phyloP scores from a whole-genome alignment of 1,284 basidiomycete species.

The Puccinia polysora region DNA sequence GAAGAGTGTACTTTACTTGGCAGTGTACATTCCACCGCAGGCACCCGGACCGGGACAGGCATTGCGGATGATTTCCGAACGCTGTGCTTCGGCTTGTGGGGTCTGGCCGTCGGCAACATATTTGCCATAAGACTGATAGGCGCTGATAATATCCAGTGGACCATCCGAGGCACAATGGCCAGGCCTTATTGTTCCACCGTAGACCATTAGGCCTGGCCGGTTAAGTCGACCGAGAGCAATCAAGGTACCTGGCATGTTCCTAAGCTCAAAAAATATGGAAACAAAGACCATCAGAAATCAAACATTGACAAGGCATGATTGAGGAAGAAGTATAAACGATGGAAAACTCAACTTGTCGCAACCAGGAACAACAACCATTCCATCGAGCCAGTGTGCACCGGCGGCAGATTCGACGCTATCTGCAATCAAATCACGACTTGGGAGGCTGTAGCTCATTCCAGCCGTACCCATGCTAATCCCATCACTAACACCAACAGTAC shows the following conservation, averaged over 20 bases:
- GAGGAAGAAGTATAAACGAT: not conserved
- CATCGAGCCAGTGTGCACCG: conserved; percentile 97
- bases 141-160: conserved; percentile 81
- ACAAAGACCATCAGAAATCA: not conserved
- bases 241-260: conserved; percentile 89
- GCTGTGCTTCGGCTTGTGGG: conserved; percentile 64
- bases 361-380: conserved; percentile 90
- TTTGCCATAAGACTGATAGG: conserved; percentile 91
- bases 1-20: conserved; percentile 58
- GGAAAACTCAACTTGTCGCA: conserved; percentile 68
- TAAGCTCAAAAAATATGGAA: not conserved
- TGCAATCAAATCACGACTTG: conserved; percentile 81
- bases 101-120: conserved; percentile 85
- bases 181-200: conserved; percentile 86
- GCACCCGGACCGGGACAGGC: conserved; percentile 92
- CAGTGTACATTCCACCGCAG: conserved; percentile 76
- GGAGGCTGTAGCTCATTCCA: conserved; percentile 82
- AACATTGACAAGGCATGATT: too few relatives aligned
- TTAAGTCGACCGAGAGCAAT: conserved; percentile 90
- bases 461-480: conserved; percentile 94
- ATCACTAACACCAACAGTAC: conserved; percentile 92
- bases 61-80: conserved; percentile 73
- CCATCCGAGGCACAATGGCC: conserved; percentile 72
- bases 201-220: conserved; percentile 91
- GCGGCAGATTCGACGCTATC: conserved; percentile 68